Base-by-base conservation (phyloP, 306 rosid species). In the Prunus armeniaca region DNA sequence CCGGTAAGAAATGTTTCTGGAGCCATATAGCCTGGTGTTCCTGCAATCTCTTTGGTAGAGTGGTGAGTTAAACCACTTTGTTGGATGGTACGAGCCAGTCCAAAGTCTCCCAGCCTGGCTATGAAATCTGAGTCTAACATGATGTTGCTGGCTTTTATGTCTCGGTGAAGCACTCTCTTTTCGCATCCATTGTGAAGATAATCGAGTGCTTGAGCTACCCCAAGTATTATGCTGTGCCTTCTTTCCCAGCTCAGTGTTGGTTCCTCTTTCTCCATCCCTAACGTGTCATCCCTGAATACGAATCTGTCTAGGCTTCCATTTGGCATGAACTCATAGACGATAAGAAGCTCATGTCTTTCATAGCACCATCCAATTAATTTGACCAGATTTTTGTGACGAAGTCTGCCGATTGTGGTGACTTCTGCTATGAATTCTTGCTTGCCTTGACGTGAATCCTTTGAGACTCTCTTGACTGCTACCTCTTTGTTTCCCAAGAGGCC, bases 261-360 rank as follows among this genome's bases (percentile, higher is more conserved):
- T 17, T 50, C 69, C 32, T 19, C 74, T n/a, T 30, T 52, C 76
- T 76, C 67, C 13, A 1, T 50, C 6, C 66, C 78, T n/a, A 74
- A 18, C 28, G 67, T 72, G 13, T 67, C 86, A 41, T 77, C 80
- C 12, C 79, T 41, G 20, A 76, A 93, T 17, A 93, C 77, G 78
- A 79, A 85, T 78, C 74, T 90, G 80, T 93, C 96, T 3, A 93
- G 84, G 84, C 96, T 89, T 10, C 96, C 86, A 38, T 86, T 82
- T 0, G 98, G 94, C 98, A 93, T 89, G 87, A 72, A 93, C 78
- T 93, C 98, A 4, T 93, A 93, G 2, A 93, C 93, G n/a, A 93
- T 82, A 38, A 93, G 86, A 24, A 93, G 94, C 71, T 93, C 96
- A 28, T 47, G 73, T 8, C 76, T 83, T 58, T 93, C 96, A 38